Evolutionary conservation across 106 monocot species (phyloP).

Genomic region (Vanilla planifolia): DNA sequence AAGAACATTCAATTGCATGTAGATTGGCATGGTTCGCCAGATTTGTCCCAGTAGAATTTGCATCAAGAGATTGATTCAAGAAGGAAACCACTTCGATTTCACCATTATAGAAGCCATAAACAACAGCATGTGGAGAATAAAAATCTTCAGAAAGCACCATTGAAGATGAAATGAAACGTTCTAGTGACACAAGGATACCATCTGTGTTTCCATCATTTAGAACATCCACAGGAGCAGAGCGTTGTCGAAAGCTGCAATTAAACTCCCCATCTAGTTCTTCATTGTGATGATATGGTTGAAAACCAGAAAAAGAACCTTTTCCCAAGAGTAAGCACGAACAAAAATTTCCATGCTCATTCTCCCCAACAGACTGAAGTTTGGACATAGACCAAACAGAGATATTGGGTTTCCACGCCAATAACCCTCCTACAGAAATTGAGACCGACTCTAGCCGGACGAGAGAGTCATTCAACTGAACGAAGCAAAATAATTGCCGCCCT

Average conservation of each 20-base stretch:
- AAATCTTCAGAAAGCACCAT: slow-evolving; percentile 72
- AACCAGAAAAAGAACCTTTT: slow-evolving; percentile 45
- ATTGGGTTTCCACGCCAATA: slow-evolving; percentile 49
- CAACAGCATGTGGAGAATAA: slow-evolving; percentile 59
- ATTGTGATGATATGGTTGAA: neutral
- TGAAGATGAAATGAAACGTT: slow-evolving; percentile 56
- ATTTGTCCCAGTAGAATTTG: slow-evolving; percentile 21
- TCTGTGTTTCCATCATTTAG: neutral
- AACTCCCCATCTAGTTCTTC: slow-evolving; percentile 7
- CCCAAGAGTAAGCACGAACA: slow-evolving; percentile 27
- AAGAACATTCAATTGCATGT: slow-evolving; percentile 23
- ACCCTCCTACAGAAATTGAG: slow-evolving; percentile 23
- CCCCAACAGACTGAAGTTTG: slow-evolving; percentile 8
- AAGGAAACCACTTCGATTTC: slow-evolving; percentile 68
- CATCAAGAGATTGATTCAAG: slow-evolving; percentile 18
- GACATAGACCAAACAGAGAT: slow-evolving; percentile 55
- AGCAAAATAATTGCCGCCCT: slow-evolving; percentile 20
- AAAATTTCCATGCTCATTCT: neutral
- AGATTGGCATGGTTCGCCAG: slow-evolving; percentile 5
- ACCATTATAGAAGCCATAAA: slow-evolving; percentile 88
- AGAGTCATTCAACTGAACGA: slow-evolving; percentile 35
- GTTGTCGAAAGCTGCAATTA: neutral
- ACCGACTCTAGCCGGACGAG: slow-evolving; percentile 55
- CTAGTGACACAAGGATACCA: neutral
- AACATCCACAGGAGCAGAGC: neutral